A percentile compares a stretch with the other conserved stretches of the same genome.
These are phyloP conservation scores for Phytophthora pini DNA, from an alignment of 352 stramenopile genomes.

Conservation along the genomic window DNA sequence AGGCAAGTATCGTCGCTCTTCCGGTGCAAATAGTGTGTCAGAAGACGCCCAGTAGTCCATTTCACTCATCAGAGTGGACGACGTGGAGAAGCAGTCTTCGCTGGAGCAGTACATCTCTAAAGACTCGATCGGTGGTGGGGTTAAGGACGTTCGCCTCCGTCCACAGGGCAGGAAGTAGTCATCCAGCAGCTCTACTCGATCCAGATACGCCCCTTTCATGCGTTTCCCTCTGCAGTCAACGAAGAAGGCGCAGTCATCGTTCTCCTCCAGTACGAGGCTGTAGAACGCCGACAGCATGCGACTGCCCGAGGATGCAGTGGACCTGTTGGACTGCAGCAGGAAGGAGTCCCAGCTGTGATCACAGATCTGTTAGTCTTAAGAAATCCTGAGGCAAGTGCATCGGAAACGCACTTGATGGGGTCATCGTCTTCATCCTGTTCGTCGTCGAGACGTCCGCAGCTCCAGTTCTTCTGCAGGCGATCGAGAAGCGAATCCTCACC, in stretches of 20 bases:
- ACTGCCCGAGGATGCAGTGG: conserved; percentile 67
- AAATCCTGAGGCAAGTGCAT: not conserved
- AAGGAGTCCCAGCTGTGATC: conserved; percentile 50
- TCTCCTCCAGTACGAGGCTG: conserved; percentile 74
- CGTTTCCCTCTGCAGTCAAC: conserved; percentile 59
- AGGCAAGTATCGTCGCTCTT: conserved; percentile 24
- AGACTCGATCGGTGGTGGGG: conserved; percentile 12
- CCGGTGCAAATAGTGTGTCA: conserved; percentile 27
- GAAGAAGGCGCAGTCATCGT: conserved; percentile 72
- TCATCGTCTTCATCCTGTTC: conserved; percentile 34
- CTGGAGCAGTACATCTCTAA: conserved; percentile 35
- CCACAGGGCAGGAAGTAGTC: conserved; percentile 56
- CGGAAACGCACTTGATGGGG: conserved; percentile 33
- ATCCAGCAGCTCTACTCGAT: conserved; percentile 57
- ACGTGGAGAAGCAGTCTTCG: conserved; percentile 41
- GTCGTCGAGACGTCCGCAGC: conserved; percentile 26
- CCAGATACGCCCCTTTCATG: conserved; percentile 59
- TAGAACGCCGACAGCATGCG: conserved; percentile 84
- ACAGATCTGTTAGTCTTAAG: conserved; percentile 17
- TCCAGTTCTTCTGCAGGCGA: conserved; percentile 65
- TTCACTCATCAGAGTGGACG: conserved; percentile 48
- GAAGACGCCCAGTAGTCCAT: conserved; percentile 51
- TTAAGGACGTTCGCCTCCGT: conserved; percentile 5
- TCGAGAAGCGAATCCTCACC: conserved; percentile 52
- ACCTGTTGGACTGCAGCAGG: conserved; percentile 46